Percentiles rank a stretch among this genome's conserved stretches.
Evolutionary conservation across 2,329 filamentous ascomycete species (phyloP).

Genomic region (Clonostachys solani): DNA sequence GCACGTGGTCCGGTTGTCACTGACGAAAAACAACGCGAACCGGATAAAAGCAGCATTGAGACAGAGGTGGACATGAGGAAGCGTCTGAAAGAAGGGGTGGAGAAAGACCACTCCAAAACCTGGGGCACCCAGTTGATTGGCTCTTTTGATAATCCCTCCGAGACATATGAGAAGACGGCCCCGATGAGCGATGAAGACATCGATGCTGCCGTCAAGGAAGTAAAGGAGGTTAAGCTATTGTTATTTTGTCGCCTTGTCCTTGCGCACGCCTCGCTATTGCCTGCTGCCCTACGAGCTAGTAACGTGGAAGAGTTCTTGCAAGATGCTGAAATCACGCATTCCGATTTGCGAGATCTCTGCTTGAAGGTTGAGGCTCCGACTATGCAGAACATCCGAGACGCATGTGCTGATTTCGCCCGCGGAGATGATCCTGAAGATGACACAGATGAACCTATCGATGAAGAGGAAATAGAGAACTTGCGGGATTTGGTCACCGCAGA

Average conservation of each 20-base stretch:
- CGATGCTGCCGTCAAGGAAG: constrained; percentile 11
- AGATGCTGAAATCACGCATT: constrained; percentile 13
- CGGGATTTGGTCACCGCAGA: constrained; percentile 9
- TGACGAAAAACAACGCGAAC: constrained; percentile 7
- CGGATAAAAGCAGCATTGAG: constrained; percentile 18
- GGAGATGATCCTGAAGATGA: constrained; percentile 8
- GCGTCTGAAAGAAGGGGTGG: constrained; percentile 13
- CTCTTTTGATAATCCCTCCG: constrained; percentile 14
- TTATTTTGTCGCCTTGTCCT: constrained; percentile 18
- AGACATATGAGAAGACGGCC: constrained; percentile 14
- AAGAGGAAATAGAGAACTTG: constrained; percentile 8
- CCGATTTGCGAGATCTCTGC: constrained; percentile 17
- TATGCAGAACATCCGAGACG: constrained; percentile 18
- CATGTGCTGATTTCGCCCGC: constrained; percentile 19
- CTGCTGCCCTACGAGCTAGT: constrained; percentile 13
- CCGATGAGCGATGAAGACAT: constrained; percentile 16
- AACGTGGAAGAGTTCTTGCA: constrained; percentile 17
- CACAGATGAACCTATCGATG: constrained; percentile 5
- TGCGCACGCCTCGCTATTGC: constrained; percentile 14
- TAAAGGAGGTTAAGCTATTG: constrained; percentile 18
- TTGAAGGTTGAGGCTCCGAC: constrained; percentile 16
- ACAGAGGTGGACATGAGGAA: constrained; percentile 19
- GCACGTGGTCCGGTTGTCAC: too few relatives aligned
- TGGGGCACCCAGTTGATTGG: constrained; percentile 14
- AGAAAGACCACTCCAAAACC: constrained; percentile 12